phyloP scores from a whole-genome alignment of 2,329 filamentous ascomycete species.

The Venturia aucupariae region DNA sequence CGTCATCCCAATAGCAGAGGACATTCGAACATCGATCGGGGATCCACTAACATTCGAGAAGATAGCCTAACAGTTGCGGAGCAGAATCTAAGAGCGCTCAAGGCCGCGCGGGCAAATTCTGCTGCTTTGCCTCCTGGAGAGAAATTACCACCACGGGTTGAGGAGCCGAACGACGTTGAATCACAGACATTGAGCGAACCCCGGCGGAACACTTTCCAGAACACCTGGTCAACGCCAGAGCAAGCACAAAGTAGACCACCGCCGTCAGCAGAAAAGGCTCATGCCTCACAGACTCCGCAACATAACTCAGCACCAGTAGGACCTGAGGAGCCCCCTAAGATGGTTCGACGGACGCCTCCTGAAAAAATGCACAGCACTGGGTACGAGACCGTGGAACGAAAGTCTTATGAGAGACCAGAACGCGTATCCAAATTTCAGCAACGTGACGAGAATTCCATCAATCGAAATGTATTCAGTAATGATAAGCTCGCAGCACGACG shows the following conservation, averaged over 20 bases:
- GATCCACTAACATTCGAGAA: background rate
- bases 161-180: background rate
- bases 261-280: background rate
- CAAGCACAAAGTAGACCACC: background rate
- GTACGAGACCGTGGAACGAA: background rate
- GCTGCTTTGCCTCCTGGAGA: background rate
- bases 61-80: background rate
- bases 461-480: background rate
- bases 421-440: background rate
- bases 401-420: background rate
- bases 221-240: background rate
- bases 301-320: background rate
- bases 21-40: background rate
- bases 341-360: background rate
- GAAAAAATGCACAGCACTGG: background rate
- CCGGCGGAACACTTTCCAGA: background rate
- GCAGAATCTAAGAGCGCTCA: slow-evolving; percentile 2
- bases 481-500: background rate
- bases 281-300: background rate
- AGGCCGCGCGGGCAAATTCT: background rate
- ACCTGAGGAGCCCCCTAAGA: background rate
- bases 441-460: background rate
- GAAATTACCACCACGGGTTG: background rate
- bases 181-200: background rate
- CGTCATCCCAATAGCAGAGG: background rate